Evolutionary conservation across 345 rosid genomes (phyloP).

Genomic region (Eucalyptus polybractea): DNA sequence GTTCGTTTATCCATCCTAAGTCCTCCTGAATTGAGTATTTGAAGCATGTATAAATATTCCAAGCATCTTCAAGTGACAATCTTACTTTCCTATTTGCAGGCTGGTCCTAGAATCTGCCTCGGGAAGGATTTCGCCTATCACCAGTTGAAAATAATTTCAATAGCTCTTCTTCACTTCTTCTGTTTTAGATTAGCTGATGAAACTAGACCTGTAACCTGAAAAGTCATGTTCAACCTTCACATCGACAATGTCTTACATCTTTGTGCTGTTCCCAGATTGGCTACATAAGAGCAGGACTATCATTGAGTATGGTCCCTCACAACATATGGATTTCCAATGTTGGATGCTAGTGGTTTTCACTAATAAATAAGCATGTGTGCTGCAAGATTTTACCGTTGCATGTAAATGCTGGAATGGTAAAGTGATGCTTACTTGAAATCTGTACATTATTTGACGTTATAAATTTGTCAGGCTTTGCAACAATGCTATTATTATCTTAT

Average conservation of each 20-base stretch:
- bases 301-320: neutral
- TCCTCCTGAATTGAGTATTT: neutral
- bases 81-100: slow-evolving; percentile 20
- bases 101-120: slow-evolving; percentile 69
- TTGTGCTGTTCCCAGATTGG: slow-evolving; percentile 20
- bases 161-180: slow-evolving; percentile 46
- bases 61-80: neutral
- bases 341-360: neutral
- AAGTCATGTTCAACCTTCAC: slow-evolving; percentile 58
- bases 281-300: neutral
- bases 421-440: neutral
- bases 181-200: slow-evolving; percentile 47
- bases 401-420: neutral
- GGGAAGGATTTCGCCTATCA: slow-evolving; percentile 66
- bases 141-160: slow-evolving; percentile 68
- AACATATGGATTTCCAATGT: neutral
- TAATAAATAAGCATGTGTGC: neutral
- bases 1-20: neutral
- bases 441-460: neutral
- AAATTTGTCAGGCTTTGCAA: neutral
- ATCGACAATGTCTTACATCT: slow-evolving; percentile 39
- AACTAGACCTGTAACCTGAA: slow-evolving; percentile 3
- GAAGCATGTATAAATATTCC: neutral
- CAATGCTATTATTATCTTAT: neutral
- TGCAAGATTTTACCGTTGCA: neutral